Evolutionary conservation across 352 stramenopile species (phyloP).

Genomic region (Pythium dissotocum): DNA sequence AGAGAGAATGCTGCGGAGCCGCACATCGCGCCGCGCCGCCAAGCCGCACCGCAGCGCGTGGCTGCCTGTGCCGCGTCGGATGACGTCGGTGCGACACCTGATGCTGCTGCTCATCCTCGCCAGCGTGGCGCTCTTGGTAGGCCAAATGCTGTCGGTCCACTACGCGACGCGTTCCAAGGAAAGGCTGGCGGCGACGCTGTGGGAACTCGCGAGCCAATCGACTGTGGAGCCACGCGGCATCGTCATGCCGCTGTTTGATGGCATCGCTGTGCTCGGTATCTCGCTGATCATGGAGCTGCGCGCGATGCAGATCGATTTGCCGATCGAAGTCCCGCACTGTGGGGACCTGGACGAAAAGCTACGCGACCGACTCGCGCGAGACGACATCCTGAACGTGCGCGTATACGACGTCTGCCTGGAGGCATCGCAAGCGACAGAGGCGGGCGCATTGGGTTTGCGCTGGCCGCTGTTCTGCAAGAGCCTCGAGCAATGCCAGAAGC

Average conservation of each 20-base stretch:
- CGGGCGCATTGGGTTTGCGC: constrained; percentile 26
- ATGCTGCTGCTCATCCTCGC: constrained; percentile 11
- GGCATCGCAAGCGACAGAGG: constrained; percentile 33
- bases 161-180: constrained; percentile 7
- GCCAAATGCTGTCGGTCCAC: constrained; percentile 22
- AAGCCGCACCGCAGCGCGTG: constrained; percentile 12
- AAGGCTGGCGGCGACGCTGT: constrained; percentile 21
- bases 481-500: constrained; percentile 41
- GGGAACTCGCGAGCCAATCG: constrained; percentile 27
- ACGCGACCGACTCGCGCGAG: constrained; percentile 32
- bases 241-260: constrained; percentile 65
- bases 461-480: constrained; percentile 52
- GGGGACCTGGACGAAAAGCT: constrained; percentile 54
- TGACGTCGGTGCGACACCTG: constrained; percentile 19
- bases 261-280: constrained; percentile 54
- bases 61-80: neutral
- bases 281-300: constrained; percentile 67
- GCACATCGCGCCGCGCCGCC: constrained; percentile 13
- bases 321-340: constrained; percentile 71
- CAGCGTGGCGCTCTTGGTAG: constrained; percentile 16
- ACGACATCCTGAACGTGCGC: constrained; percentile 47
- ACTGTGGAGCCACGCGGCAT: constrained; percentile 45
- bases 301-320: constrained; percentile 49
- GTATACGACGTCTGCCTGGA: constrained; percentile 68
- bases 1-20: neutral